Base-by-base conservation (phyloP, 192 early-diverging fungal genomes). In the Spinellus fusiger region DNA sequence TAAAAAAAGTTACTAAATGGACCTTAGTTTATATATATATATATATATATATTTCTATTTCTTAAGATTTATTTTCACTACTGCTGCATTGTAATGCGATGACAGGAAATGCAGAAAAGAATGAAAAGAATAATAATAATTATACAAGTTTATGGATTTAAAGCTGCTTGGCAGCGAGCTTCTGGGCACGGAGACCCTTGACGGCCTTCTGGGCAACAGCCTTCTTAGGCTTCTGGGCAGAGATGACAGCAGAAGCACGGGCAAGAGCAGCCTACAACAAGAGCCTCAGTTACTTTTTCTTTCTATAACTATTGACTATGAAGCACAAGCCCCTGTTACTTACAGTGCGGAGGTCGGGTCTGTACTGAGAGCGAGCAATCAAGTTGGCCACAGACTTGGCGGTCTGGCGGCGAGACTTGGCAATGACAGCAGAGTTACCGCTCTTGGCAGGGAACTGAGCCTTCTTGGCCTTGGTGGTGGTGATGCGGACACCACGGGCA, bases 331-430 rank as follows among this genome's bases (percentile, higher is more conserved):
- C 2, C 22, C 26, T 20, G 4, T 33, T 47, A 49, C 59, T 34
- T 81, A 84, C 82, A 63, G 79, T 66, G 71, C 80, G 76, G 61
- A 89, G 80, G 65, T 92, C 89, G 56, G 84, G 79, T 56, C 89
- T 83, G 84, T 89, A 89, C 40, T 71, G 70, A 62, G 57, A 44
- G 63, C 72, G 76, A 62, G 82, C 68, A 48, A 85, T 66, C 52
- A 84, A 68, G 73, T 82, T 88, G 58, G 74, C 80, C 57, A 92
- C 76, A 64, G 73, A 71, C 72, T 79, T 79, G 64, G 85, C 79
- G 62, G 85, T 76, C 59, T 73, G 78, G 66, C 88, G 85, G 64
- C 75, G 64, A 35, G 79, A 73, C 69, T 80, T 88, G 70, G 76
- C 57, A 54, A 88, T 67, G 64, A 70, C 85, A 68, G 76, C 73